Conservation (phyloP, 305 asterid species). For the Fraxinus velutina region DNA sequence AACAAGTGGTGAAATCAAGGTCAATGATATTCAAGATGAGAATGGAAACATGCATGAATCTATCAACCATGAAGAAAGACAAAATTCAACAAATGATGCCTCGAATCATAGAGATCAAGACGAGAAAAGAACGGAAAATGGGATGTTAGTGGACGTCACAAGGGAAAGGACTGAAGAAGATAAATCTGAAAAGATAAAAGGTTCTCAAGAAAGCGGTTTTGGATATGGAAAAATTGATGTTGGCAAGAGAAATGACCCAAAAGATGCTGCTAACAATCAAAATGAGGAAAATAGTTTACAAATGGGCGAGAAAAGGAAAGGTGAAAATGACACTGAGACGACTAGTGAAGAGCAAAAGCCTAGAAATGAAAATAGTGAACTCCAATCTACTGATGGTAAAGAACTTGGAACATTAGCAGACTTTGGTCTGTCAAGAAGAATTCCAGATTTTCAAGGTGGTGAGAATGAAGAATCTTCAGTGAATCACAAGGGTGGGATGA, state of each 20-base stretch:
- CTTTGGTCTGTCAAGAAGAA: conserved; percentile 12
- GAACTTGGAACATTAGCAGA: not conserved
- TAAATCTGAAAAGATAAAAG: conserved; percentile 13
- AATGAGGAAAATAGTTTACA: not conserved
- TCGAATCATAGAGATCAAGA: not conserved
- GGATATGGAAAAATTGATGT: conserved; percentile 7
- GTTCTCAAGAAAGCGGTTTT: conserved; percentile 18
- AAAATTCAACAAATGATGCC: not conserved
- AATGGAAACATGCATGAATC: not conserved
- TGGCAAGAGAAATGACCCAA: not conserved
- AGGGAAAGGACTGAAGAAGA: conserved; percentile 15
- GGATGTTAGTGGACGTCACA: conserved; percentile 7
- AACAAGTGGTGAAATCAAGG: conserved; percentile 2
- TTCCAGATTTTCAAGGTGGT: conserved; percentile 20
- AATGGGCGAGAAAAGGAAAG: conserved; percentile 5
- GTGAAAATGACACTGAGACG: not conserved
- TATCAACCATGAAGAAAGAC: not conserved
- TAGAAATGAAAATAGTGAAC: conserved; percentile 15
- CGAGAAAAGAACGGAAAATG: not conserved
- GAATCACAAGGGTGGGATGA: conserved; percentile 18
- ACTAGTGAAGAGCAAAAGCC: conserved; percentile 17
- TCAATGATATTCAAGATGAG: not conserved
- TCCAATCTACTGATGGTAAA: not conserved
- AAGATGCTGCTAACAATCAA: not conserved
- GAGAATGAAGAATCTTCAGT: conserved; percentile 20